These are phyloP conservation scores for Pseudogymnoascus sp. DNA, from an alignment of 2,329 filamentous ascomycete species.

Conservation along the genomic window DNA sequence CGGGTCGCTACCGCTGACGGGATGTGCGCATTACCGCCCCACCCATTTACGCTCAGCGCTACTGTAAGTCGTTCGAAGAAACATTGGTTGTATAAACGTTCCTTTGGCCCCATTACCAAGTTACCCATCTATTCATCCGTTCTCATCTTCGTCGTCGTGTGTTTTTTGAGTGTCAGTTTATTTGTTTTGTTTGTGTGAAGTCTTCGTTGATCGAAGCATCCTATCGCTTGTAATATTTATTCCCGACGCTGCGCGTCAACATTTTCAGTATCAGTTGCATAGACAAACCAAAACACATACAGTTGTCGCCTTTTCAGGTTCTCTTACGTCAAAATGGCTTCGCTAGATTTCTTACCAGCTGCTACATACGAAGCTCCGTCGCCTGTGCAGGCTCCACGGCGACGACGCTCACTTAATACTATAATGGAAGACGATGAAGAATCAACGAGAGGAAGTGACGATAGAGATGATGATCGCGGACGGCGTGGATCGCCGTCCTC, in stretches of 20 bases:
- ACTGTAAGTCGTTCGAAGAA: slow-evolving; percentile 7
- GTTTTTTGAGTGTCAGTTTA: slow-evolving; percentile 12
- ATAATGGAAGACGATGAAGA: slow-evolving; percentile 51
- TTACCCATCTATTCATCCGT: slow-evolving; percentile 4
- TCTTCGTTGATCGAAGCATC: slow-evolving; percentile 33
- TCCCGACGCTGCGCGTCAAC: slow-evolving; percentile 25
- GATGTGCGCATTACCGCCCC: slow-evolving; percentile 2
- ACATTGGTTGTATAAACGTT: slow-evolving; percentile 7
- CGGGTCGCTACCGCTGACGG: background rate
- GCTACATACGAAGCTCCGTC: slow-evolving; percentile 43
- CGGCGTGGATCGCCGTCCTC: slow-evolving; percentile 32
- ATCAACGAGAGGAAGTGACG: slow-evolving; percentile 23
- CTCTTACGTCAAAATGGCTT: slow-evolving; percentile 23
- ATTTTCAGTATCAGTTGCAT: background rate
- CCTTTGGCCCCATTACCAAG: slow-evolving; percentile 3
- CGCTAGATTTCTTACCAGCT: slow-evolving; percentile 38
- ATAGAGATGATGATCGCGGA: slow-evolving; percentile 26
- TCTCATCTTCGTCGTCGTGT: slow-evolving; percentile 10
- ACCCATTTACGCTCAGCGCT: slow-evolving; percentile 1
- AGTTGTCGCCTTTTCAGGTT: background rate
- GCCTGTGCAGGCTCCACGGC: slow-evolving; percentile 45
- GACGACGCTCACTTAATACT: slow-evolving; percentile 54
- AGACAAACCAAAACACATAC: slow-evolving; percentile 10
- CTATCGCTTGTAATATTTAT: slow-evolving; percentile 29
- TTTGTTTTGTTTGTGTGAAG: slow-evolving; percentile 17